These are phyloP conservation scores for Neurospora africana DNA, from an alignment of 495 filamentous ascomycete genomes.

Conservation along the genomic window DNA sequence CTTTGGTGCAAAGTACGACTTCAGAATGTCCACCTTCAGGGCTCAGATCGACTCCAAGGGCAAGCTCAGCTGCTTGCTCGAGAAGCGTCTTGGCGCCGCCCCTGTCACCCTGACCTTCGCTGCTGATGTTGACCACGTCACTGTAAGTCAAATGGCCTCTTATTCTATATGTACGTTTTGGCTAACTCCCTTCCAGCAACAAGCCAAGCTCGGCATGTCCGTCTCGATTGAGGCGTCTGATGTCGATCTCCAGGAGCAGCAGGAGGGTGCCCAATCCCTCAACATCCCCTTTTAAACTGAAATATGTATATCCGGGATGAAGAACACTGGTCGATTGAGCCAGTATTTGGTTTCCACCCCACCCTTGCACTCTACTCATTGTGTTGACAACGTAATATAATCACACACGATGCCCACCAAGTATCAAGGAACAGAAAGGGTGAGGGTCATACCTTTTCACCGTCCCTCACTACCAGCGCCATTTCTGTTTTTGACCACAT, in stretches of 20 bases:
- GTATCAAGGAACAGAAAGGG: constrained; percentile 1
- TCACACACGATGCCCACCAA: constrained; percentile 5
- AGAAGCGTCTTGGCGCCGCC: constrained; percentile 80
- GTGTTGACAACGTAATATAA: constrained; percentile 17
- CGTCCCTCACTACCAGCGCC: background rate
- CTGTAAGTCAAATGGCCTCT: constrained; percentile 49
- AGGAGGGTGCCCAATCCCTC: constrained; percentile 49
- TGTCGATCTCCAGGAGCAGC: constrained; percentile 87
- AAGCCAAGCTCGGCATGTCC: constrained; percentile 86
- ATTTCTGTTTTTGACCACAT: background rate
- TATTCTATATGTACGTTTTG: background rate
- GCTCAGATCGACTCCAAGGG: constrained; percentile 93
- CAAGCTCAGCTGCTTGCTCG: constrained; percentile 81
- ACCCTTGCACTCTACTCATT: constrained; percentile 13
- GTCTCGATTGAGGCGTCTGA: constrained; percentile 85
- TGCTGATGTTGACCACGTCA: constrained; percentile 92
- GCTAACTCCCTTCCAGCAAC: constrained; percentile 52
- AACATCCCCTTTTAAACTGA: constrained; percentile 47
- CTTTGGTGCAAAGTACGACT: constrained; percentile 96
- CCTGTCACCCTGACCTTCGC: constrained; percentile 87
- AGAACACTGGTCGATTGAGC: background rate
- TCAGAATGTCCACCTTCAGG: constrained; percentile 85
- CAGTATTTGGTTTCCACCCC: background rate
- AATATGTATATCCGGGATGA: constrained; percentile 1
- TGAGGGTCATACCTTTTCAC: background rate